Evolutionary conservation across 1,139 yeast genomes (phyloP).

Genomic region (Saccharomyces hybrid): DNA sequence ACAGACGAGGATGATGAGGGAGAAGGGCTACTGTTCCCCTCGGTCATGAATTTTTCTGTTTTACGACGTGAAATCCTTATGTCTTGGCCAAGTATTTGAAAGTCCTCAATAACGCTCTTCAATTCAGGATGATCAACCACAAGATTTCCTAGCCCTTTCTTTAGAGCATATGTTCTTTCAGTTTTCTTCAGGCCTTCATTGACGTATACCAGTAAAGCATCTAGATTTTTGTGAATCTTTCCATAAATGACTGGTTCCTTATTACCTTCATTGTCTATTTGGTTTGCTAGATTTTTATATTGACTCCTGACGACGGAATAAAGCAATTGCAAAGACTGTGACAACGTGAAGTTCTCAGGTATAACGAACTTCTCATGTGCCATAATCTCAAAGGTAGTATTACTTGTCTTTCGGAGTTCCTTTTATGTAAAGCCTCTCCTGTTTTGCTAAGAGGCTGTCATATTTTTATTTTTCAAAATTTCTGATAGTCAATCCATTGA

Average conservation of each 20-base stretch:
- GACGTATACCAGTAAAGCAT: slow-evolving; percentile 16
- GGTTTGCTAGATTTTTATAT: slow-evolving; percentile 19
- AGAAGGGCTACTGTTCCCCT: not conserved
- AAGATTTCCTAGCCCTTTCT: slow-evolving; percentile 8
- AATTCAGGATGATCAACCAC: slow-evolving; percentile 12
- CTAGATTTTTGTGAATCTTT: slow-evolving; percentile 14
- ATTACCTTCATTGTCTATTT: slow-evolving; percentile 6
- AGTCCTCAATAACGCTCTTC: slow-evolving; percentile 17
- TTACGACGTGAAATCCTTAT: slow-evolving; percentile 20
- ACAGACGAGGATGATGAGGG: not conserved
- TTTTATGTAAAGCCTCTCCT: not conserved
- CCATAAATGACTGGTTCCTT: slow-evolving; percentile 11
- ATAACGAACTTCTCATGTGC: slow-evolving; percentile 24
- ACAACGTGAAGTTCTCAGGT: slow-evolving; percentile 26
- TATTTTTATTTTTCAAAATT: not conserved
- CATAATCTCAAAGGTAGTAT: slow-evolving; percentile 11
- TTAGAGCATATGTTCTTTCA: slow-evolving; percentile 17
- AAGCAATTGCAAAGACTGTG: slow-evolving; percentile 26
- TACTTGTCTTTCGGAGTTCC: not conserved
- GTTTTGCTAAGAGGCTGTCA: not conserved
- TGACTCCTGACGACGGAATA: slow-evolving; percentile 24
- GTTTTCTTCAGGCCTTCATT: slow-evolving; percentile 23
- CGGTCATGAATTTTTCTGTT: slow-evolving; percentile 3
- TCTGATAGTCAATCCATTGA: not conserved
- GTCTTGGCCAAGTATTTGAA: slow-evolving; percentile 26